Evolutionary conservation across 768 basidiomycete genomes (phyloP).

Genomic region (Crassisporium funariophilum): DNA sequence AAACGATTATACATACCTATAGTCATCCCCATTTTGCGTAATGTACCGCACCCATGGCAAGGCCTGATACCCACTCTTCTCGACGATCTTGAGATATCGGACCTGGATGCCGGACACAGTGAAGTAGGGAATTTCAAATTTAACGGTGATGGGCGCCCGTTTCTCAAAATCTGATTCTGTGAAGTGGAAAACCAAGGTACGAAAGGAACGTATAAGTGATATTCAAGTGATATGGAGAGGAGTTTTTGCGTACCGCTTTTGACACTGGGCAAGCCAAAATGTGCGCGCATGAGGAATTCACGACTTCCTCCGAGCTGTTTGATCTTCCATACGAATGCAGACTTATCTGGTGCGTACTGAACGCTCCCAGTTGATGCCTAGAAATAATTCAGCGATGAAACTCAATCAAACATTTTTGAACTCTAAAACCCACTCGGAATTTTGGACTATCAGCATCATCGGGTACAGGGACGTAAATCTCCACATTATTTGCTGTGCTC

Average conservation of each 20-base stretch:
- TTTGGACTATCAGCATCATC: conserved; percentile 98
- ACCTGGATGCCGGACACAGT: conserved; percentile 98
- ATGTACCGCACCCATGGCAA: conserved; percentile 96
- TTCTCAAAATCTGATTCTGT: conserved; percentile 80
- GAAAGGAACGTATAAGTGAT: too few relatives aligned
- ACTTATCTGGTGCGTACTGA: conserved; percentile 97
- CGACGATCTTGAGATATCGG: conserved; percentile 96
- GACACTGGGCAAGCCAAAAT: conserved; percentile 95
- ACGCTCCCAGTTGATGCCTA: conserved; percentile 95
- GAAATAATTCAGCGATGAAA: background rate
- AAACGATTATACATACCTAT: conserved; percentile 54
- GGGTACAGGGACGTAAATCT: conserved; percentile 98
- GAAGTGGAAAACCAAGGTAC: background rate
- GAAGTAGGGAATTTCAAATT: conserved; percentile 98
- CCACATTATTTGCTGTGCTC: conserved; percentile 97
- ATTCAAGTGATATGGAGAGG: background rate
- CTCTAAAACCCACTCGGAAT: conserved; percentile 71
- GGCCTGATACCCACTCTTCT: conserved; percentile 97
- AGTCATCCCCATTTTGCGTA: conserved; percentile 90
- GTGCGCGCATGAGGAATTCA: conserved; percentile 97
- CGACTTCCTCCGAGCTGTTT: conserved; percentile 95
- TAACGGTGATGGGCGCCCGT: conserved; percentile 93
- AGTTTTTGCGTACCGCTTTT: conserved; percentile 68
- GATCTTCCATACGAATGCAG: conserved; percentile 99
- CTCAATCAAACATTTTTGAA: background rate